These are phyloP conservation scores for Prunella vulgaris DNA, from an alignment of 257 asterid species.

Conservation along the genomic window DNA sequence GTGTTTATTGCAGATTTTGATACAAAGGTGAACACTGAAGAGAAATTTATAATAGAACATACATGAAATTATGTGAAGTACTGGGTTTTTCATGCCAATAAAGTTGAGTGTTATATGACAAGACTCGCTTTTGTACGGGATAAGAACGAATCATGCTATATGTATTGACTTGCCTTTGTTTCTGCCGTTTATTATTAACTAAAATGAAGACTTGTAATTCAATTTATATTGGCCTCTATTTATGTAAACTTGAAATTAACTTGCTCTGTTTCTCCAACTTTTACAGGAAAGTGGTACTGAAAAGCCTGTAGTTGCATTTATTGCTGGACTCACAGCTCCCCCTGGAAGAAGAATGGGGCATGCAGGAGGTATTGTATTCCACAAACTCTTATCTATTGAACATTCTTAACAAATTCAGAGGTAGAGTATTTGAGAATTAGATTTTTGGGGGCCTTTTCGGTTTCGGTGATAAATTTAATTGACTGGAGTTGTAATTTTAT, in stretches of 20 bases:
- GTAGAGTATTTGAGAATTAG: not conserved
- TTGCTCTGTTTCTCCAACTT: not conserved
- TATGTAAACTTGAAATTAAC: not conserved
- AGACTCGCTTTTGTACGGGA: not conserved
- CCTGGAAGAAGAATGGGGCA: slow-evolving; percentile 94
- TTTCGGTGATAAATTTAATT: not conserved
- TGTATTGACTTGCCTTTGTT: not conserved
- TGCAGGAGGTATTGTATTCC: slow-evolving; percentile 62
- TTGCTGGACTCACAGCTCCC: slow-evolving; percentile 93
- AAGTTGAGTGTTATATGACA: not conserved
- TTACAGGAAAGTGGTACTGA: slow-evolving; percentile 73
- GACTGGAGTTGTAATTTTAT: not conserved
- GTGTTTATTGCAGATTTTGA: not conserved
- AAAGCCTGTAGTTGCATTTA: slow-evolving; percentile 75
- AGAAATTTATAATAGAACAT: not conserved
- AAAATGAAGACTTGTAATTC: not conserved
- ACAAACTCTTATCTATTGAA: not conserved
- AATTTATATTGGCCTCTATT: not conserved
- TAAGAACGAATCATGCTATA: not conserved
- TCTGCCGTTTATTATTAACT: not conserved
- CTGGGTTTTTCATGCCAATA: not conserved
- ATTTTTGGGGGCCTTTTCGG: not conserved
- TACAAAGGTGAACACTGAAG: not conserved
- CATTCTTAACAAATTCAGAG: not conserved
- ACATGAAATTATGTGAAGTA: not conserved